Base-by-base conservation (phyloP, 371 early-diverging fungal species). In the Mortierella sp. region DNA sequence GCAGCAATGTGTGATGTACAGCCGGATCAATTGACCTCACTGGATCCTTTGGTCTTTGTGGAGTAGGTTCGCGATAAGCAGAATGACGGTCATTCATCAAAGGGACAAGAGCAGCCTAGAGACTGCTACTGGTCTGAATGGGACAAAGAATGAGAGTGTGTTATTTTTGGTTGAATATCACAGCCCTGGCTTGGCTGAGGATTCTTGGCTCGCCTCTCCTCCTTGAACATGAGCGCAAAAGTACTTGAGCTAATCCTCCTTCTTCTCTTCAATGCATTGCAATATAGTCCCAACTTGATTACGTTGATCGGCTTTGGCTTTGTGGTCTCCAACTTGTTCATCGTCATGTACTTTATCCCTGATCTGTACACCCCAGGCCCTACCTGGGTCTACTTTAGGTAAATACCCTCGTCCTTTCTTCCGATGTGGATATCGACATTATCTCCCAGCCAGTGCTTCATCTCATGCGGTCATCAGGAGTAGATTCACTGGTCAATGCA, bases 261-360 rank as follows among this genome's bases (percentile, higher is more conserved):
- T 24, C 68, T 42, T 60, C 13, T 45, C 42, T 34, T 38, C 42
- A 38, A 45, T 44, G 10, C 50, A 28, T 52, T 26, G 68, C 38
- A 5, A 28, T 78, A 58, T 91, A 98, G 98, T 9, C 99, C 99
- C 68, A 99, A 99, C 89, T 88, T 97, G 79, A 98, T 99, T 80
- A 99, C 99, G 19, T 91, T 99, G 73, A 92, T 95, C 73, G 99
- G 99, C 28, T 93, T 99, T 74, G 84, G 94, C 71, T 98, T 96
- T 81, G 96, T 97, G 84, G 82, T 98, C 21, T 81, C 94, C 70
- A 97, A 97, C 88, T 88, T 98, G 50, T 80, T 91, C 14, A 77
- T 93, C 85, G 89, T 93, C 74, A 87, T 93, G 78, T 86, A 89
- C 88, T 92, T 88, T 85, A 94, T 95, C 74, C 97, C 96, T 54